These are phyloP conservation scores for Sesbania bispinosa DNA, from an alignment of 306 rosid genomes.

Conservation along the genomic window DNA sequence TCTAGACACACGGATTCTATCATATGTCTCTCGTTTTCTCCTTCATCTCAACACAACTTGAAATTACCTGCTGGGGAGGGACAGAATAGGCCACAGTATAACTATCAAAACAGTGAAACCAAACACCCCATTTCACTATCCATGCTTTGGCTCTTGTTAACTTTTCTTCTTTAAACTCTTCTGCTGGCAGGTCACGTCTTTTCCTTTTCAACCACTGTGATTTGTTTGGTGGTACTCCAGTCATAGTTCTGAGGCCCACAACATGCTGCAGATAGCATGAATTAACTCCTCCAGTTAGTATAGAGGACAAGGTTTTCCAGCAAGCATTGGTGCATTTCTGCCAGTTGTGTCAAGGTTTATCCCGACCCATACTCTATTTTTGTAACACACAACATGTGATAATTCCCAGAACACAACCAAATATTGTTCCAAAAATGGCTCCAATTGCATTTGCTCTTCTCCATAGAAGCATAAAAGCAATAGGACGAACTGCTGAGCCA, in stretches of 20 bases:
- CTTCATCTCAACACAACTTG: too few species aligned
- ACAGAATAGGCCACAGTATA: slow-evolving; percentile 79
- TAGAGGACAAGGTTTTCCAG: slow-evolving; percentile 82
- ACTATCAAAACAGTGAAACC: slow-evolving; percentile 74
- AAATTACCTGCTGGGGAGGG: slow-evolving; percentile 82
- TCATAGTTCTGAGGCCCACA: slow-evolving; percentile 87
- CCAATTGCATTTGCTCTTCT: slow-evolving; percentile 80
- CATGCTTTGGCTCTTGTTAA: slow-evolving; percentile 59
- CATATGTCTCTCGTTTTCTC: too few species aligned
- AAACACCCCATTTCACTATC: slow-evolving; percentile 84
- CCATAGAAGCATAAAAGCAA: slow-evolving; percentile 91
- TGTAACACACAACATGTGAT: slow-evolving; percentile 68
- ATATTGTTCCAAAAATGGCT: slow-evolving; percentile 69
- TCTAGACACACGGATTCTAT: too few species aligned
- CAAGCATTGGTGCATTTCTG: slow-evolving; percentile 90
- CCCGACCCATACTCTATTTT: slow-evolving; percentile 58
- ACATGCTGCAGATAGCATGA: slow-evolving; percentile 59
- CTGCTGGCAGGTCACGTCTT: slow-evolving; percentile 49
- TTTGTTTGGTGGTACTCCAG: slow-evolving; percentile 75
- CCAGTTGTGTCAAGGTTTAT: slow-evolving; percentile 82
- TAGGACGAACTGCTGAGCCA: slow-evolving; percentile 92
- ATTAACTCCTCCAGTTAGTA: slow-evolving; percentile 65
- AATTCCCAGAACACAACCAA: slow-evolving; percentile 76
- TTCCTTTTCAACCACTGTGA: slow-evolving; percentile 83
- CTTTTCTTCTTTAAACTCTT: slow-evolving; percentile 78